Evolutionary conservation across 192 early-diverging fungal genomes (phyloP).

Genomic region (Obelidium mucronatum): DNA sequence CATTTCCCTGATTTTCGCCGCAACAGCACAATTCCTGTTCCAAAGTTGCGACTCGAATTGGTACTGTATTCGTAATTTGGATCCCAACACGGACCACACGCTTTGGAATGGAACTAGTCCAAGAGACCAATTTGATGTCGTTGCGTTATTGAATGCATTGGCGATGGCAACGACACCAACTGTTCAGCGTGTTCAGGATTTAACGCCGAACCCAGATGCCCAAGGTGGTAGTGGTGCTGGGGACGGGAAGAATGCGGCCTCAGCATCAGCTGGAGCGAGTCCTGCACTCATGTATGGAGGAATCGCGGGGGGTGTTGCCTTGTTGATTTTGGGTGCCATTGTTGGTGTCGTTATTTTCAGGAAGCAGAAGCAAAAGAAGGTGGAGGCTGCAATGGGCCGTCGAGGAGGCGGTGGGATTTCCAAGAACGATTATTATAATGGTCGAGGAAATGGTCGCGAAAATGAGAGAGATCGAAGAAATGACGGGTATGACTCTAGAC

Average conservation of each 20-base stretch:
- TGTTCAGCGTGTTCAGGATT: neutral
- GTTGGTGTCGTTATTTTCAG: neutral
- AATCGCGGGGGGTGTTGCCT: slow-evolving; percentile 6
- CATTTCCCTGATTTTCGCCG: neutral
- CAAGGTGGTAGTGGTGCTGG: neutral
- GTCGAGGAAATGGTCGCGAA: neutral
- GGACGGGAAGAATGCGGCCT: neutral
- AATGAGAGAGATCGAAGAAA: neutral
- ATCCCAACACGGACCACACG: slow-evolving; percentile 17
- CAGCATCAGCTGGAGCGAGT: neutral
- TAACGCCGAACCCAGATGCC: neutral
- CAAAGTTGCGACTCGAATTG: slow-evolving; percentile 29
- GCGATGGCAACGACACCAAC: neutral
- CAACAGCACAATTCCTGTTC: slow-evolving; percentile 9
- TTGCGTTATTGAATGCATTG: slow-evolving; percentile 26
- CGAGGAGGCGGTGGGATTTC: neutral
- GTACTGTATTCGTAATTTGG: slow-evolving; percentile 39
- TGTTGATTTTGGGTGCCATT: neutral
- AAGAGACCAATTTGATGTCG: slow-evolving; percentile 37
- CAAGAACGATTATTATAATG: neutral
- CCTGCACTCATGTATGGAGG: neutral
- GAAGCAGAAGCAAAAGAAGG: neutral
- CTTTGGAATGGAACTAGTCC: slow-evolving; percentile 36
- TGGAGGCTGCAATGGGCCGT: too few relatives aligned
- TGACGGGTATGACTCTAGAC: too few relatives aligned